These are phyloP conservation scores for Zygosaccharomyces pseudorouxii DNA, from an alignment of 805 yeast genomes.

Conservation along the genomic window DNA sequence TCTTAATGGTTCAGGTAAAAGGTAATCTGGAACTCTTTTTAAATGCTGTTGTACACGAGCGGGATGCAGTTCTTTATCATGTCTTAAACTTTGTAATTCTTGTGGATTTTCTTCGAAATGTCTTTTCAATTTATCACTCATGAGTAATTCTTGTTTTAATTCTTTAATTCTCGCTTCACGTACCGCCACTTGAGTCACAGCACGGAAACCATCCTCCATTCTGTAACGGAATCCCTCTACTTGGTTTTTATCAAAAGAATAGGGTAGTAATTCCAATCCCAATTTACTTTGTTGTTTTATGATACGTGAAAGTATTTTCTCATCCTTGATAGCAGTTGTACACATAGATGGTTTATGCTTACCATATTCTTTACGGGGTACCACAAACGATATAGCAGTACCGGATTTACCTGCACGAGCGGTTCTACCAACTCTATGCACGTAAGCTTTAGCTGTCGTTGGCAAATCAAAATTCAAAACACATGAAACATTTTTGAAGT, in stretches of 20 bases:
- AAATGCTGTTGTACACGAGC: constrained; percentile 78
- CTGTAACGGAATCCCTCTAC: constrained; percentile 95
- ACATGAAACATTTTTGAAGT: constrained; percentile 93
- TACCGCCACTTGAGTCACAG: constrained; percentile 83
- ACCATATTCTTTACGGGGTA: constrained; percentile 77
- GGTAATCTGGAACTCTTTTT: constrained; percentile 87
- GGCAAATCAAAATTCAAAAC: constrained; percentile 95
- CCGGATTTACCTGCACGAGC: constrained; percentile 97
- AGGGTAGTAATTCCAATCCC: constrained; percentile 77
- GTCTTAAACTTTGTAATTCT: constrained; percentile 82
- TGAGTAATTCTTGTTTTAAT: constrained; percentile 76
- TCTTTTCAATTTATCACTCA: constrained; percentile 85
- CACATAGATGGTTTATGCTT: constrained; percentile 79
- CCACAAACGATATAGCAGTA: constrained; percentile 88
- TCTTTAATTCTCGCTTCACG: constrained; percentile 93
- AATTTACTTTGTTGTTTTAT: constrained; percentile 67
- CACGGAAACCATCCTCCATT: constrained; percentile 94
- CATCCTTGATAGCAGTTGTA: constrained; percentile 72
- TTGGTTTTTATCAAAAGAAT: constrained; percentile 85
- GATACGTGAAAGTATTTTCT: constrained; percentile 73
- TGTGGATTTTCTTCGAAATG: constrained; percentile 97
- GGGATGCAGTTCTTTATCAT: constrained; percentile 84
- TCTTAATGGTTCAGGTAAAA: constrained; percentile 77
- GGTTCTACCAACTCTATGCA: constrained; percentile 94
- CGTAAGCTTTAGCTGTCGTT: constrained; percentile 78